Evolutionary conservation across 2,329 filamentous ascomycete species (phyloP).

Genomic region (Scedosporium minutisporum): DNA sequence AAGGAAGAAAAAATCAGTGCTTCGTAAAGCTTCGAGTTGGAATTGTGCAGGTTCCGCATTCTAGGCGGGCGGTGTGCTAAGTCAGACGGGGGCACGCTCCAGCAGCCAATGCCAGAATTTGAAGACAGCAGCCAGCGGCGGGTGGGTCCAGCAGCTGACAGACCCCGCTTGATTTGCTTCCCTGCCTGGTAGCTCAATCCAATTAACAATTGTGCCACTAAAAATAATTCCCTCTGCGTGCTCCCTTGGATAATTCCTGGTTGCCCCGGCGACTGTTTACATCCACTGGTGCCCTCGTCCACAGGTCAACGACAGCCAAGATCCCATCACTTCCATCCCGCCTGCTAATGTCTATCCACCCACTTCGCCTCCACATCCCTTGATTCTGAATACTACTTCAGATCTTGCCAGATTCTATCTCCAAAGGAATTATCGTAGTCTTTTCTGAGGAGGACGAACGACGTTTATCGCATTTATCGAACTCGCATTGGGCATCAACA

Average conservation of each 20-base stretch:
- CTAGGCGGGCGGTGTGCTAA: too few species aligned
- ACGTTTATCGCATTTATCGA: background rate
- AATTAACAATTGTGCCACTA: background rate
- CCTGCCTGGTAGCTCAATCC: too few species aligned
- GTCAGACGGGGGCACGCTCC: too few species aligned
- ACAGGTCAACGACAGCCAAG: background rate
- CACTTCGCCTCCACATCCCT: background rate
- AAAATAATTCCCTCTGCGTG: background rate
- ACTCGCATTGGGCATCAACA: background rate
- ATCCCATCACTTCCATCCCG: background rate
- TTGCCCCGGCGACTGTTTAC: slow-evolving; percentile 18
- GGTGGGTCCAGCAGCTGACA: too few species aligned
- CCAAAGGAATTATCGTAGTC: background rate
- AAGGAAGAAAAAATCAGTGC: background rate
- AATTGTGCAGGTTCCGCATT: background rate
- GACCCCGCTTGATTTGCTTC: too few species aligned
- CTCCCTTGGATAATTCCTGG: slow-evolving; percentile 1
- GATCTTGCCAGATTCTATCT: background rate
- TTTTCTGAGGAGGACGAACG: background rate
- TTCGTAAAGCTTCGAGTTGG: background rate
- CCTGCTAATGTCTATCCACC: background rate
- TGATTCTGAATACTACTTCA: background rate
- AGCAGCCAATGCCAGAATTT: too few species aligned
- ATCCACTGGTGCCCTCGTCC: slow-evolving; percentile 6
- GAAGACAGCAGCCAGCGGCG: too few species aligned